These are phyloP conservation scores for Platanthera guangdongensis DNA, from an alignment of 106 monocot species.

Conservation along the genomic window DNA sequence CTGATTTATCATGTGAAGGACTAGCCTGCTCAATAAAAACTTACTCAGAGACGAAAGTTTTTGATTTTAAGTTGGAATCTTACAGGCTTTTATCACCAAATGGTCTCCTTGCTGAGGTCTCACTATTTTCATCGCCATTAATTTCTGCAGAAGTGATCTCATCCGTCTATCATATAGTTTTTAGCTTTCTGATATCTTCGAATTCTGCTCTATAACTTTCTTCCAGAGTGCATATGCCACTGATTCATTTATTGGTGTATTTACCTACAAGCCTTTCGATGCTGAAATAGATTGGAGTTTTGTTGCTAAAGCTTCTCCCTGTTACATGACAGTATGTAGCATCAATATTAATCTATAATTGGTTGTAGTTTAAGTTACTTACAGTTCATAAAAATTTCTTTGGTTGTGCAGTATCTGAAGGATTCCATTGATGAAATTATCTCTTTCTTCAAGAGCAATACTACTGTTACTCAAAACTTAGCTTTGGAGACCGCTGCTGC, in stretches of 20 bases:
- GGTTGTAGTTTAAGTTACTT: conserved; percentile 5
- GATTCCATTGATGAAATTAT: conserved; percentile 79
- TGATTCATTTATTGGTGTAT: conserved; percentile 78
- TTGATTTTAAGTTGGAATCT: conserved; percentile 80
- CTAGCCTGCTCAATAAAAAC: conserved; percentile 63
- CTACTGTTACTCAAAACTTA: conserved; percentile 63
- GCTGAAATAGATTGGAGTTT: conserved; percentile 92
- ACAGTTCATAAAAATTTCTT: neutral
- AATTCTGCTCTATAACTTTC: neutral
- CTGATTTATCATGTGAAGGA: conserved; percentile 87
- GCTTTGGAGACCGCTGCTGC: conserved; percentile 91
- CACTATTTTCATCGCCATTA: conserved; percentile 4
- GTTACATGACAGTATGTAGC: conserved; percentile 90
- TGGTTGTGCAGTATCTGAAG: conserved; percentile 67
- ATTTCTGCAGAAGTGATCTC: conserved; percentile 2
- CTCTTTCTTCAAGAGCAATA: conserved; percentile 77
- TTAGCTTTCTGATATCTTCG: neutral
- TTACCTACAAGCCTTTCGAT: conserved; percentile 86
- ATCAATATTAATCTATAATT: neutral
- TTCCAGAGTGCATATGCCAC: conserved; percentile 69
- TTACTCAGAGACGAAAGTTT: conserved; percentile 74
- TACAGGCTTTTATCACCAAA: conserved; percentile 76
- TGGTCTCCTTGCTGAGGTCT: conserved; percentile 96
- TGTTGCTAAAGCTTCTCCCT: conserved; percentile 88
- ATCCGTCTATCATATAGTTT: neutral